These are phyloP conservation scores for Xylariales sp. DNA, from an alignment of 2,329 filamentous ascomycete genomes.

Conservation along the genomic window DNA sequence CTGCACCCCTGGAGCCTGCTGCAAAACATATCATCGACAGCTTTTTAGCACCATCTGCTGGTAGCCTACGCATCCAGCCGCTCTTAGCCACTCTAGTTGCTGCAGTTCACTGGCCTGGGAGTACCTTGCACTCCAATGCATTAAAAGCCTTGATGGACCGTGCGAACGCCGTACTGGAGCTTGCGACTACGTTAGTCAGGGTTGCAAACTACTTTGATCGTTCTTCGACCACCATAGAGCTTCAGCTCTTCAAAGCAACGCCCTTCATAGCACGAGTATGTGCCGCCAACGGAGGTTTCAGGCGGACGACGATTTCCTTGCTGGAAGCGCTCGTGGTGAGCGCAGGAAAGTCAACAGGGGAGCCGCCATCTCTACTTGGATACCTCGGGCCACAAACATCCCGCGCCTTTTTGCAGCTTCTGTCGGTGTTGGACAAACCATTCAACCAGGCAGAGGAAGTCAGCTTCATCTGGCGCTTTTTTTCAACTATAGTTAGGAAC, in stretches of 20 bases:
- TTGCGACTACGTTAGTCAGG: conserved; percentile 67
- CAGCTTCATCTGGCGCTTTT: conserved; percentile 74
- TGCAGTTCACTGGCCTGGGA: conserved; percentile 53
- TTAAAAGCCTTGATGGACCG: conserved; percentile 55
- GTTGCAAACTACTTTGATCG: conserved; percentile 61
- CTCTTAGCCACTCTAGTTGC: conserved; percentile 66
- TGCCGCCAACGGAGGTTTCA: conserved; percentile 63
- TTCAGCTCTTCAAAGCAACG: conserved; percentile 75
- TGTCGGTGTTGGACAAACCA: conserved; percentile 74
- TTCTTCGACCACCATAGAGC: conserved; percentile 64
- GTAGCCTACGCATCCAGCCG: conserved; percentile 71
- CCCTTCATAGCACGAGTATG: conserved; percentile 75
- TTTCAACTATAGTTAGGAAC: conserved; percentile 81
- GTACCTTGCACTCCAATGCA: conserved; percentile 57
- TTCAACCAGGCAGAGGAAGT: conserved; percentile 62
- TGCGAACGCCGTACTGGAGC: conserved; percentile 57
- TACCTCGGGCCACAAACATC: conserved; percentile 80
- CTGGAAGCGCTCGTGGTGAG: conserved; percentile 70
- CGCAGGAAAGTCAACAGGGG: conserved; percentile 60
- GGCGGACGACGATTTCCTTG: conserved; percentile 60
- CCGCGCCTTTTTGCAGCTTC: conserved; percentile 74
- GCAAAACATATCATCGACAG: conserved; percentile 73
- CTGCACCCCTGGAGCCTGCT: conserved; percentile 63
- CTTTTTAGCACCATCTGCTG: conserved; percentile 67
- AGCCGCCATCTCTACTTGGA: conserved; percentile 90